A percentile compares a stretch with the other conserved stretches of the same genome.
Evolutionary conservation across 805 yeast species (phyloP).

Genomic region (Kluyveromyces lactis): DNA sequence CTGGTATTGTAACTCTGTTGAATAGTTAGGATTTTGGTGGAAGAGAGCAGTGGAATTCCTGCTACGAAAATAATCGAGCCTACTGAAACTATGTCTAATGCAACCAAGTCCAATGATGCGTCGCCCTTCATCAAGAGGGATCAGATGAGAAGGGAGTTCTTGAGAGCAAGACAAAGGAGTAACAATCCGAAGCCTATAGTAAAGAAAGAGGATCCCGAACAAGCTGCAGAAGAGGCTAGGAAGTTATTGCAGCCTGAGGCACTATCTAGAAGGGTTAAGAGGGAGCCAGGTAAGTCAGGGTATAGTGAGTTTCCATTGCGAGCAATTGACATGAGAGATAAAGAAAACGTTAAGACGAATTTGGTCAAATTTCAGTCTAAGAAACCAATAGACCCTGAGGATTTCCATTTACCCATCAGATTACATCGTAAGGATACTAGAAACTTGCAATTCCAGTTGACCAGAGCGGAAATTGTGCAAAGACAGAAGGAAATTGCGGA

Average conservation of each 20-base stretch:
- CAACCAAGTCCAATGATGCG: constrained; percentile 10
- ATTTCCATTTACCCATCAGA: constrained; percentile 76
- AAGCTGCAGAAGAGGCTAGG: constrained; percentile 20
- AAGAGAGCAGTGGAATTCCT: no score
- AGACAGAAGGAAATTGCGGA: constrained; percentile 43
- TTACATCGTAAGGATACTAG: constrained; percentile 91
- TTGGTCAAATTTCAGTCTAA: constrained; percentile 72
- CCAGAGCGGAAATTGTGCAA: constrained; percentile 66
- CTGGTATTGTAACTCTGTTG: no score
- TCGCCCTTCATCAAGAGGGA: constrained; percentile 32
- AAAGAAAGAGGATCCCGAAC: constrained; percentile 29
- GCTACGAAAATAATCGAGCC: no score
- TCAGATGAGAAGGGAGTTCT: constrained; percentile 27
- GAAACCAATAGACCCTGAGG: constrained; percentile 61
- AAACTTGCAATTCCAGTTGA: constrained; percentile 77
- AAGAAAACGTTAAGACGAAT: constrained; percentile 69
- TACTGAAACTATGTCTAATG: constrained; percentile 7
- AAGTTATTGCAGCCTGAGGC: constrained; percentile 16
- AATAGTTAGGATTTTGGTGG: no score
- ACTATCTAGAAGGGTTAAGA: constrained; percentile 12
- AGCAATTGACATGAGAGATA: constrained; percentile 64
- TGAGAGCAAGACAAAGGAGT: constrained; percentile 22
- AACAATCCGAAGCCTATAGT: constrained; percentile 16
- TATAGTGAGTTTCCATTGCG: constrained; percentile 41
- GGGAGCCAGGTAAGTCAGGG: constrained; percentile 21